Evolutionary conservation across 1,284 basidiomycete genomes (phyloP).

Genomic region (Leccinum insolens): DNA sequence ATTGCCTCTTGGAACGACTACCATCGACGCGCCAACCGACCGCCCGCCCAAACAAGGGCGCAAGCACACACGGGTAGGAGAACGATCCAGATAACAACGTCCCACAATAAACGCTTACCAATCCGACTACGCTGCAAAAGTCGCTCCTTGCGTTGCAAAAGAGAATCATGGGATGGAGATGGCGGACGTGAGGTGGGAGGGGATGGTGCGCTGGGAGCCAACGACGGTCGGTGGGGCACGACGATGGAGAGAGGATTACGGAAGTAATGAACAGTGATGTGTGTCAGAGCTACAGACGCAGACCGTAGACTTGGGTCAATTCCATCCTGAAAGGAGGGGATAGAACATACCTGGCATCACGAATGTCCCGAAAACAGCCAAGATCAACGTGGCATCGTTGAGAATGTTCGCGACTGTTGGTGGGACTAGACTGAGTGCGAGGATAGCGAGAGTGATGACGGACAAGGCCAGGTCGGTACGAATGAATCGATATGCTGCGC

Average conservation of each 20-base stretch:
- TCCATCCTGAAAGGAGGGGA: not conserved
- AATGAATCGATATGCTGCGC: conserved; percentile 43
- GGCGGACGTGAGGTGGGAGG: conserved; percentile 15
- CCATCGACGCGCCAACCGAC: conserved; percentile 47
- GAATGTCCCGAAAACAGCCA: conserved; percentile 57
- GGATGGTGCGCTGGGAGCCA: conserved; percentile 22
- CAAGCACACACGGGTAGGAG: conserved; percentile 55
- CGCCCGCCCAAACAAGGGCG: conserved; percentile 56
- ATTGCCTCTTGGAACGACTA: conserved; percentile 20
- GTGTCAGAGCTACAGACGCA: conserved; percentile 51
- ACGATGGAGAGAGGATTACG: conserved; percentile 70
- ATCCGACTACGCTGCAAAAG: conserved; percentile 67
- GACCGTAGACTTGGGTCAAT: not conserved
- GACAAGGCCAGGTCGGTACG: conserved; percentile 52
- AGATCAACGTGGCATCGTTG: conserved; percentile 51
- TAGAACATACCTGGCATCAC: conserved; percentile 55
- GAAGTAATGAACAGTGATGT: conserved; percentile 70
- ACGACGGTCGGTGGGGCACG: conserved; percentile 48
- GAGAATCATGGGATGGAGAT: conserved; percentile 49
- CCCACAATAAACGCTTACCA: conserved; percentile 68
- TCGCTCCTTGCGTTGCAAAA: conserved; percentile 75
- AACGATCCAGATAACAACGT: conserved; percentile 68
- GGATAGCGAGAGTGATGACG: conserved; percentile 41
- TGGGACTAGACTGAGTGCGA: conserved; percentile 49
- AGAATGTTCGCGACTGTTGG: conserved; percentile 37